Percentiles rank a stretch among this genome's conserved stretches.
Conservation (phyloP, 768 basidiomycete genomes). For the Trametes cinnabarina region DNA sequence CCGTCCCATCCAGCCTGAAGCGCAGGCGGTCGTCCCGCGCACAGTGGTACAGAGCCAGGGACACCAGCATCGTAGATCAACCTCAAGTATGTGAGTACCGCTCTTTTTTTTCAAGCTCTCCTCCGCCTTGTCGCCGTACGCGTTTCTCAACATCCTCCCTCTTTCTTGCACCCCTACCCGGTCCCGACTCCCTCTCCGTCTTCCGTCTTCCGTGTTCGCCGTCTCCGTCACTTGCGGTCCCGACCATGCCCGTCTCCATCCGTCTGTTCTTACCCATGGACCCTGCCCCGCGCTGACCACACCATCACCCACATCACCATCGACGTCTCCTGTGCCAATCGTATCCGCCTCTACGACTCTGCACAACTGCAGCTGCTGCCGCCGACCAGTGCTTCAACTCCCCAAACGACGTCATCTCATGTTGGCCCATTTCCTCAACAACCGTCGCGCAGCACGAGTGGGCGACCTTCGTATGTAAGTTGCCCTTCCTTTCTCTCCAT, state of each 20-base stretch:
- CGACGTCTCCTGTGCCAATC: neutral
- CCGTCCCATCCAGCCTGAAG: conserved; percentile 7
- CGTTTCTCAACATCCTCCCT: neutral
- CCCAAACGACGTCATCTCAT: conserved; percentile 73
- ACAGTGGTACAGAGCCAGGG: conserved; percentile 18
- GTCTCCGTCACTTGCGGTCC: no score
- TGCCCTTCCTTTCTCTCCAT: conserved; percentile 10
- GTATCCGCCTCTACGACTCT: no score
- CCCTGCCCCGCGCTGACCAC: neutral
- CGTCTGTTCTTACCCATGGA: neutral
- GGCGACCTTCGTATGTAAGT: conserved; percentile 80
- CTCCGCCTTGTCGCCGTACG: neutral
- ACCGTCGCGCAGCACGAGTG: conserved; percentile 70
- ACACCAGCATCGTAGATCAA: conserved; percentile 20
- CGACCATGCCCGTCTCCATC: neutral
- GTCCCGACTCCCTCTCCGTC: neutral
- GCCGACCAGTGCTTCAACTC: conserved; percentile 48
- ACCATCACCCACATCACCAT: neutral
- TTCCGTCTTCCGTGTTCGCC: no score
- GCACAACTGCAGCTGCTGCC: conserved; percentile 36
- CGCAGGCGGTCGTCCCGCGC: conserved; percentile 5
- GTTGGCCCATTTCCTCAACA: conserved; percentile 61
- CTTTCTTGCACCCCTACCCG: neutral
- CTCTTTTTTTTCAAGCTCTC: neutral
- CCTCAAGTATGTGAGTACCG: conserved; percentile 19